phyloP scores from a whole-genome alignment of 176 grass and related monocot species.

The Aegilops bicornis region DNA sequence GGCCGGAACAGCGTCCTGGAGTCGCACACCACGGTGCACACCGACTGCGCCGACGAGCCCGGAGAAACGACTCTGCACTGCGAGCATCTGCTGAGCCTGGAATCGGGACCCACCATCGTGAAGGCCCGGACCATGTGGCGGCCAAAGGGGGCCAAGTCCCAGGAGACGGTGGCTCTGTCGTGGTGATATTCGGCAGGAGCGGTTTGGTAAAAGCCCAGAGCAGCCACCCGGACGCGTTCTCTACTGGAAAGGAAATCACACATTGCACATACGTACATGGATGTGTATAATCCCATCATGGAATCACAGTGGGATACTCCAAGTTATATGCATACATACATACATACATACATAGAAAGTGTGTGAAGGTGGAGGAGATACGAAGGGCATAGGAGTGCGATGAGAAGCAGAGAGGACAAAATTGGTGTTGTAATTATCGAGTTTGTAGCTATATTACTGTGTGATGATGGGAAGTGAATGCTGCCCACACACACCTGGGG shows the following conservation, averaged over 20 bases:
- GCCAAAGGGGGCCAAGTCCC: constrained; percentile 39
- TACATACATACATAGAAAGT: neutral
- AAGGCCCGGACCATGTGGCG: constrained; percentile 78
- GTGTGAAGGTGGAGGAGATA: constrained; percentile 24
- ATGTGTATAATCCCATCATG: neutral
- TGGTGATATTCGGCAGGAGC: constrained; percentile 28
- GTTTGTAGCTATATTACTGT: constrained; percentile 37
- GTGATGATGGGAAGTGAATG: constrained; percentile 20
- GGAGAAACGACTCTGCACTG: constrained; percentile 66
- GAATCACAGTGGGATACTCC: neutral
- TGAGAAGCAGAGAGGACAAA: neutral
- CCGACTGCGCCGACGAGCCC: constrained; percentile 30
- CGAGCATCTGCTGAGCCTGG: constrained; percentile 79
- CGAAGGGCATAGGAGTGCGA: neutral
- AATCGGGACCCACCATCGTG: constrained; percentile 69
- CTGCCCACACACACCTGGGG: constrained; percentile 8
- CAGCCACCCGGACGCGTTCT: neutral
- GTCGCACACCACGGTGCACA: constrained; percentile 66
- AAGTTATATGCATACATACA: neutral
- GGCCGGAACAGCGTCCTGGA: constrained; percentile 76
- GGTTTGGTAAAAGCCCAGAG: neutral
- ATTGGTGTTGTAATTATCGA: constrained; percentile 50
- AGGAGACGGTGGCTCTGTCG: constrained; percentile 15
- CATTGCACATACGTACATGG: neutral
- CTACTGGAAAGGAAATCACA: constrained; percentile 29